Percentiles rank a stretch among this genome's conserved stretches.
phyloP scores from a whole-genome alignment of 2,329 filamentous ascomycete genomes.

The Chrysoporthe cubensis region DNA sequence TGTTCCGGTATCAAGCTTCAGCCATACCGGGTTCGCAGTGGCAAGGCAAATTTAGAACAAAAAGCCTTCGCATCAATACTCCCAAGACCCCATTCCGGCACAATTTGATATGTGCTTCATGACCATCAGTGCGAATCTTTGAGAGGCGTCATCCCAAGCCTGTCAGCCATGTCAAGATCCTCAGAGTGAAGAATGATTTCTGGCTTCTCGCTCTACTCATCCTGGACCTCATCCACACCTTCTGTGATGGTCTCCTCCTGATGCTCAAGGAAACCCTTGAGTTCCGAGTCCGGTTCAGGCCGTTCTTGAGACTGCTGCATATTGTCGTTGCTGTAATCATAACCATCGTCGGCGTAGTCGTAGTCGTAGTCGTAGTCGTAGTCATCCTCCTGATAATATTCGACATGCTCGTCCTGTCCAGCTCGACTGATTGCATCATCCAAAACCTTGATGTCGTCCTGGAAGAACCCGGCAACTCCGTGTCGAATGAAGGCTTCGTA shows the following conservation, averaged over 20 bases:
- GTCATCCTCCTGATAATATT: neutral
- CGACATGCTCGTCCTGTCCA: neutral
- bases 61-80: neutral
- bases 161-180: slow-evolving; percentile 18
- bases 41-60: neutral
- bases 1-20: neutral
- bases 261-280: slow-evolving; percentile 24
- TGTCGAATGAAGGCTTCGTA: slow-evolving; percentile 22
- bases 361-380: slow-evolving; percentile 1
- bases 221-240: neutral
- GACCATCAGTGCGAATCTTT: neutral
- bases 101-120: neutral
- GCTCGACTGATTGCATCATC: slow-evolving; percentile 5
- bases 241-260: slow-evolving; percentile 22
- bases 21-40: neutral
- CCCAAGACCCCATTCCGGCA: neutral
- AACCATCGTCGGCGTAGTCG: slow-evolving; percentile 1
- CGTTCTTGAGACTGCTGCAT: neutral
- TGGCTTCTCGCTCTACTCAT: slow-evolving; percentile 3
- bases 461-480: slow-evolving; percentile 22
- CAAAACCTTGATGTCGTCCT: slow-evolving; percentile 7
- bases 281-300: neutral
- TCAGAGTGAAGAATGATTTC: slow-evolving; percentile 12
- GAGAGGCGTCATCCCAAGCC: slow-evolving; percentile 5
- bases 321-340: neutral